Conservation (phyloP, 495 filamentous ascomycete species). For the Aspergillus ellipticus region DNA sequence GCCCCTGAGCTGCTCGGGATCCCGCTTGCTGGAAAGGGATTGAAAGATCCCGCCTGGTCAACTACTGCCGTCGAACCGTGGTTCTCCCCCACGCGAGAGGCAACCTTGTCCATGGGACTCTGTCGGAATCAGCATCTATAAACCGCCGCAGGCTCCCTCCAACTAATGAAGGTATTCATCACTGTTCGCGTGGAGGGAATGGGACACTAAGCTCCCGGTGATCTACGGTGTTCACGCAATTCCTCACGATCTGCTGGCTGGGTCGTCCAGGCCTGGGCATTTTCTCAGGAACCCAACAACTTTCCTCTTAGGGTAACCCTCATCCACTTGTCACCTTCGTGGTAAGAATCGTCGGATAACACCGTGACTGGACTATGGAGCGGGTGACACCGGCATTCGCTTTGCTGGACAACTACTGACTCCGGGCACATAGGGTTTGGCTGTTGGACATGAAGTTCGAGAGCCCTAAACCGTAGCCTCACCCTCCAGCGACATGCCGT, state of each 20-base stretch:
- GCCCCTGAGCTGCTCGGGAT: neutral
- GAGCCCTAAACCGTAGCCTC: neutral
- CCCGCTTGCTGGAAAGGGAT: neutral
- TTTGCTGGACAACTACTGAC: neutral
- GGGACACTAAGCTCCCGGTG: neutral
- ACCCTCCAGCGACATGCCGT: neutral
- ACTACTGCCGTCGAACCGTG: neutral
- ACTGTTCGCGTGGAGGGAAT: neutral
- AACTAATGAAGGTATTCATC: neutral
- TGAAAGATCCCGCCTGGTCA: neutral
- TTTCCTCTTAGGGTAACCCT: neutral
- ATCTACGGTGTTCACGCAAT: neutral
- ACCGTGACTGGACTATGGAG: no score
- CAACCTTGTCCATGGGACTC: neutral
- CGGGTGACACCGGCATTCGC: neutral
- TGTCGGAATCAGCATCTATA: neutral
- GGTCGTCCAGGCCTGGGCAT: neutral
- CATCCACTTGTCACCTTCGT: neutral
- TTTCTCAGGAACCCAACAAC: neutral
- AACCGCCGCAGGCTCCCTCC: neutral
- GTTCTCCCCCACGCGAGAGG: neutral
- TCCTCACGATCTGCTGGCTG: neutral
- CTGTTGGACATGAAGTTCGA: neutral
- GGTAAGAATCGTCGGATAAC: neutral
- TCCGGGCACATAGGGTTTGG: neutral